phyloP scores from a whole-genome alignment of 306 rosid species.

The Benincasa hispida region DNA sequence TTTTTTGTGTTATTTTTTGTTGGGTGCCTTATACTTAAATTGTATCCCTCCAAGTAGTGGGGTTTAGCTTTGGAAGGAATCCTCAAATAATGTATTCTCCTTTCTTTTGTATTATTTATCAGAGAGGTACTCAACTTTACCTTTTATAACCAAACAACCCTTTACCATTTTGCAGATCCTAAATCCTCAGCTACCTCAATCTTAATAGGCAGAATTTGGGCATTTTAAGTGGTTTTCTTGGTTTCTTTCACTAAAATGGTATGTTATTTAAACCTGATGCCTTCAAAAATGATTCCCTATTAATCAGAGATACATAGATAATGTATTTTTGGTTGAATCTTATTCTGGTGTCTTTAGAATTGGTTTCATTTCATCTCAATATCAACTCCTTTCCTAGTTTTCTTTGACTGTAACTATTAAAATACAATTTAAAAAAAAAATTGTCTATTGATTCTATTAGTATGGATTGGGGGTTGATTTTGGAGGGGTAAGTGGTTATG shows the following conservation, averaged over 20 bases:
- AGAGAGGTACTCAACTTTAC: conserved; percentile 17
- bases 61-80: background rate
- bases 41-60: background rate
- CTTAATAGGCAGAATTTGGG: conserved; percentile 29
- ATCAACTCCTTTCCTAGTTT: background rate
- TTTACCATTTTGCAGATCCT: conserved; percentile 19
- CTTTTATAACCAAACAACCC: conserved; percentile 33
- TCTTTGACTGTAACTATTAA: no score
- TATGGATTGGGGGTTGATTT: no score
- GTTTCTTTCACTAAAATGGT: conserved; percentile 24
- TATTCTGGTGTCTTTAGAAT: background rate
- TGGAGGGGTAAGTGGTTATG: no score
- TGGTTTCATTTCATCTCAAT: background rate
- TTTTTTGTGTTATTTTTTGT: background rate
- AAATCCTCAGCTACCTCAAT: conserved; percentile 24
- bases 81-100: background rate
- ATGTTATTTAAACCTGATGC: background rate
- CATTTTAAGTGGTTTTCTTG: conserved; percentile 17
- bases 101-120: background rate
- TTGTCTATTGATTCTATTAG: no score
- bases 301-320: background rate
- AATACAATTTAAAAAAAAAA: no score
- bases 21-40: background rate
- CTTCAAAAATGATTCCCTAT: background rate
- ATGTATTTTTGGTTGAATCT: background rate